A percentile compares a stretch with the other conserved stretches of the same genome.
phyloP scores from a whole-genome alignment of 2,329 filamentous ascomycete genomes.

The Xylogone sp. region DNA sequence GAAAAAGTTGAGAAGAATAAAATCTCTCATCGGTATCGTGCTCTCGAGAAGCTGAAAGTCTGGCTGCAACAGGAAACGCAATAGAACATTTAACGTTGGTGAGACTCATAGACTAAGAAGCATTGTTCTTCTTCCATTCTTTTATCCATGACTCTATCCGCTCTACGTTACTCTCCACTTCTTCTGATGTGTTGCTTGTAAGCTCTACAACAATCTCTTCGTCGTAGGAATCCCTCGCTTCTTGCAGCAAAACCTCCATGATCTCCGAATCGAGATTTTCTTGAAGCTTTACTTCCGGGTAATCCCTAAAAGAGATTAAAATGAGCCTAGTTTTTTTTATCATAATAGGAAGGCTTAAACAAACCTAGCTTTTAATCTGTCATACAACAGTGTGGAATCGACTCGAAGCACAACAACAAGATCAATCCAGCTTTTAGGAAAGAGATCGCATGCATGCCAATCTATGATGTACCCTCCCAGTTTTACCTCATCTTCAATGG shows the following conservation, averaged over 20 bases:
- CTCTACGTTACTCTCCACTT: conserved; percentile 86
- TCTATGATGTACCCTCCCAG: conserved; percentile 86
- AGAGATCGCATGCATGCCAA: conserved; percentile 97
- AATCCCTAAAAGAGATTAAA: conserved; percentile 55
- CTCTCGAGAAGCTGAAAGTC: conserved; percentile 78
- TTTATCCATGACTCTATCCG: conserved; percentile 78
- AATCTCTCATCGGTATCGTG: conserved; percentile 86
- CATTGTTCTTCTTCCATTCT: conserved; percentile 73
- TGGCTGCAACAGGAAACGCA: conserved; percentile 55
- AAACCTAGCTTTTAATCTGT: conserved; percentile 72
- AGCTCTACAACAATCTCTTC: conserved; percentile 87
- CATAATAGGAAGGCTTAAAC: background rate
- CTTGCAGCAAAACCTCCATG: conserved; percentile 89
- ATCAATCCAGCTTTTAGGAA: conserved; percentile 91
- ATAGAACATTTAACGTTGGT: background rate
- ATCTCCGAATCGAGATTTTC: conserved; percentile 98
- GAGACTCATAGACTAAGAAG: conserved; percentile 5
- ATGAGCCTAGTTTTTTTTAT: background rate
- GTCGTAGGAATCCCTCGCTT: conserved; percentile 83
- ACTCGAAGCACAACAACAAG: conserved; percentile 88
- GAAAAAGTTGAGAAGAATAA: conserved; percentile 81
- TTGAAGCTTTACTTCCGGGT: conserved; percentile 82
- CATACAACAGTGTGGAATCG: conserved; percentile 76
- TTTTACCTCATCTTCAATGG: conserved; percentile 77
- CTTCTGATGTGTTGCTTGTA: conserved; percentile 73